Percentiles rank a stretch among this genome's conserved stretches.
Evolutionary conservation across 139 green algal genomes (phyloP).

Genomic region (Eudorina sp.): DNA sequence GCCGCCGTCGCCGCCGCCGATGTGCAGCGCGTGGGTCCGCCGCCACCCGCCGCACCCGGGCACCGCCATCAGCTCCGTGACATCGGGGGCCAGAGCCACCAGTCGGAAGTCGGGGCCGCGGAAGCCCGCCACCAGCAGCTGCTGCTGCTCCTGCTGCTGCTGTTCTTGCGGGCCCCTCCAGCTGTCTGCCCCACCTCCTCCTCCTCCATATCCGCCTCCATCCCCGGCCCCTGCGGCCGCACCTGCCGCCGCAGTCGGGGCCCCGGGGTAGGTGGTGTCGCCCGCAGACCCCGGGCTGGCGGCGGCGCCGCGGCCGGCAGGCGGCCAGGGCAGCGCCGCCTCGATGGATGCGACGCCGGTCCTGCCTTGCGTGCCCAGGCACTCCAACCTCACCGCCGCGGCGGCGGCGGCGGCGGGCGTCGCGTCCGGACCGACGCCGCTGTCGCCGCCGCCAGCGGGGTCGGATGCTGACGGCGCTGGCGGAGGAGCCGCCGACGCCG

Average conservation of each 20-base stretch:
- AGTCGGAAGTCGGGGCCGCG: not conserved
- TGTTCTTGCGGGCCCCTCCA: not conserved
- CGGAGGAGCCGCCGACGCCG: too few relatives aligned
- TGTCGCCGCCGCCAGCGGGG: not conserved
- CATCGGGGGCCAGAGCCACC: not conserved
- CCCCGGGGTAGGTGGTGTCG: not conserved
- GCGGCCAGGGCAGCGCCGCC: not conserved
- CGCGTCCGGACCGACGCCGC: too few relatives aligned
- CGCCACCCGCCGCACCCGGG: slow-evolving; percentile 22
- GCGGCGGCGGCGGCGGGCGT: not conserved
- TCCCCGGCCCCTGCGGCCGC: not conserved
- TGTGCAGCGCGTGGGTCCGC: slow-evolving; percentile 12
- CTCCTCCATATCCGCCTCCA: not conserved
- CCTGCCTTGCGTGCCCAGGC: slow-evolving; percentile 2
- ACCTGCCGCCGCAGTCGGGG: not conserved
- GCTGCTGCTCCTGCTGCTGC: not conserved
- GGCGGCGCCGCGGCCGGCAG: too few relatives aligned
- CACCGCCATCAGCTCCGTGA: slow-evolving; percentile 18
- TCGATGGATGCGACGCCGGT: slow-evolving; percentile 34
- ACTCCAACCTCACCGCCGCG: not conserved
- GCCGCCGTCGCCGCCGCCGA: not conserved
- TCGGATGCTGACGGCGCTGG: too few relatives aligned
- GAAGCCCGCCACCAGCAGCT: slow-evolving; percentile 16
- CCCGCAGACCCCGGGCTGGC: not conserved
- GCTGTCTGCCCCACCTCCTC: not conserved